Conservation (phyloP, 257 asterid genomes). For the Solanum pinnatisectum region DNA sequence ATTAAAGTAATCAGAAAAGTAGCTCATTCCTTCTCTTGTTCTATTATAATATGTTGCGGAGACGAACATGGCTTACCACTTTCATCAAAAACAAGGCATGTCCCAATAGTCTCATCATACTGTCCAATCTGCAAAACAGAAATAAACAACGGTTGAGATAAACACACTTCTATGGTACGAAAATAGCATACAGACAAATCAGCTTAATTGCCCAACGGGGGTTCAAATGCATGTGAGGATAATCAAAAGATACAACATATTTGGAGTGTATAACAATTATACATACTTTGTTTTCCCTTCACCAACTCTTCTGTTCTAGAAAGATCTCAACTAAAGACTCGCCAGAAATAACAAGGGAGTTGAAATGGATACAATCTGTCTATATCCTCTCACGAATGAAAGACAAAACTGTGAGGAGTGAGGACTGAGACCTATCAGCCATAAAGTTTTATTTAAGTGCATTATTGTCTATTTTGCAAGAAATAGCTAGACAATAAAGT, state of each 20-base stretch:
- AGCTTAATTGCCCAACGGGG: not conserved
- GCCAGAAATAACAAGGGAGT: not conserved
- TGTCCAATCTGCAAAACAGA: slow-evolving; percentile 59
- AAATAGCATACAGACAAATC: not conserved
- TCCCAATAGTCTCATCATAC: slow-evolving; percentile 79
- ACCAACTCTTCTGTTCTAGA: not conserved
- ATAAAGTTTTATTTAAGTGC: not conserved
- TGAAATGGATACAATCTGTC: not conserved
- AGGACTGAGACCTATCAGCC: not conserved
- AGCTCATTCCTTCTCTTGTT: not conserved
- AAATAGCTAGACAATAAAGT: not conserved
- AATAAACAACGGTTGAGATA: not conserved
- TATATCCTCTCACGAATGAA: not conserved
- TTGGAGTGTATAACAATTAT: not conserved
- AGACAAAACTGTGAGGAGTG: not conserved
- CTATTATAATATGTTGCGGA: not conserved
- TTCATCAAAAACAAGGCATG: slow-evolving; percentile 64
- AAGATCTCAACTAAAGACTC: not conserved
- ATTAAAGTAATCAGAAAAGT: not conserved
- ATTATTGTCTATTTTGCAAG: not conserved
- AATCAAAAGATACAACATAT: not conserved
- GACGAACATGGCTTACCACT: slow-evolving; percentile 43
- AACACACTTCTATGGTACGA: too few relatives aligned
- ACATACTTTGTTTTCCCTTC: not conserved
- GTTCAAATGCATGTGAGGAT: not conserved